A percentile compares a stretch with the other conserved stretches of the same genome.
These are phyloP conservation scores for Aspergillus sparsus DNA, from an alignment of 495 filamentous ascomycete genomes.

Conservation along the genomic window DNA sequence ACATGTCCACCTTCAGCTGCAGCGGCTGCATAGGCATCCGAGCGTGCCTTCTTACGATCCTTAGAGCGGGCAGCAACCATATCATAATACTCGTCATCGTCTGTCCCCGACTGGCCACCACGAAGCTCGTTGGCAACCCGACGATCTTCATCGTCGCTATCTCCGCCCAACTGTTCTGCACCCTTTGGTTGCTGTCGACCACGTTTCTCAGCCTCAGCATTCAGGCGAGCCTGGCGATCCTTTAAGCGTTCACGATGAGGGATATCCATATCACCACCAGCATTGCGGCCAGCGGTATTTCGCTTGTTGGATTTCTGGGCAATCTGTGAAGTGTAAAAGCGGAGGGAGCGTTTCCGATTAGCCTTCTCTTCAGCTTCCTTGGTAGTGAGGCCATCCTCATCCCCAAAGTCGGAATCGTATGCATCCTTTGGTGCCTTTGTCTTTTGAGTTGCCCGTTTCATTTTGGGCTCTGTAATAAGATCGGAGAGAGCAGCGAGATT, in stretches of 20 bases:
- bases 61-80: slow-evolving; percentile 71
- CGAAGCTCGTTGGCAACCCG: slow-evolving; percentile 44
- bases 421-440: slow-evolving; percentile 40
- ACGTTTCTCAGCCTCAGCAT: slow-evolving; percentile 80
- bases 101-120: slow-evolving; percentile 35
- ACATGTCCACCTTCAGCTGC: slow-evolving; percentile 60
- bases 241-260: slow-evolving; percentile 83
- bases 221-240: slow-evolving; percentile 82
- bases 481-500: slow-evolving; percentile 68
- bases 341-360: slow-evolving; percentile 78
- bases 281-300: slow-evolving; percentile 72
- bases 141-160: slow-evolving; percentile 60
- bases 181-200: slow-evolving; percentile 65
- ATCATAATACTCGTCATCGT: slow-evolving; percentile 86
- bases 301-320: slow-evolving; percentile 89
- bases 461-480: slow-evolving; percentile 38
- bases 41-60: slow-evolving; percentile 68
- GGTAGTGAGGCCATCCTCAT: slow-evolving; percentile 60
- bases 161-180: slow-evolving; percentile 63
- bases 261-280: slow-evolving; percentile 89
- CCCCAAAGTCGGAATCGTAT: slow-evolving; percentile 66
- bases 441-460: slow-evolving; percentile 38
- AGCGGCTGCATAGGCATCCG: slow-evolving; percentile 53
- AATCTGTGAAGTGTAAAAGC: slow-evolving; percentile 96
- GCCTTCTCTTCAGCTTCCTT: slow-evolving; percentile 80